A percentile compares a stretch with the other conserved stretches of the same genome.
phyloP scores from a whole-genome alignment of 306 rosid genomes.

The Fagus crenata region DNA sequence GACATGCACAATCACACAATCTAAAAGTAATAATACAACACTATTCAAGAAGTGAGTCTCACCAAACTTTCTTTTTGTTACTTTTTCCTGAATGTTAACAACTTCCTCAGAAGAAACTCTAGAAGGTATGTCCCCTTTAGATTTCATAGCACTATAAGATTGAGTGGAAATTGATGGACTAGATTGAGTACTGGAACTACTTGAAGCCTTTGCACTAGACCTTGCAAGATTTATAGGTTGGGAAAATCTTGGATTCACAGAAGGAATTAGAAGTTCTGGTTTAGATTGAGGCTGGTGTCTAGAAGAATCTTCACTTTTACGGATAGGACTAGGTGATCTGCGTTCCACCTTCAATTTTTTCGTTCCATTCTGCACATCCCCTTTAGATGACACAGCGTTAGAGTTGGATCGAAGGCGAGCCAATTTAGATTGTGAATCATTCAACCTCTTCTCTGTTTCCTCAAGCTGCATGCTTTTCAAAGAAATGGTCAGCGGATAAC shows the following conservation, averaged over 20 bases:
- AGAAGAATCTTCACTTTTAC: constrained; percentile 37
- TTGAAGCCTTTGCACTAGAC: constrained; percentile 41
- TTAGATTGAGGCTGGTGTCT: constrained; percentile 44
- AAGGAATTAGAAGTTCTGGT: constrained; percentile 72
- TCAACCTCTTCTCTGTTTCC: constrained; percentile 69
- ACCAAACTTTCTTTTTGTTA: constrained; percentile 80
- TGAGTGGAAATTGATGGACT: constrained; percentile 38
- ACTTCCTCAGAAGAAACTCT: constrained; percentile 46
- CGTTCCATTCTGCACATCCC: constrained; percentile 24
- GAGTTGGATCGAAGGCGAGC: constrained; percentile 67
- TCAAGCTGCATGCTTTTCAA: constrained; percentile 59
- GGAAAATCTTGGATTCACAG: constrained; percentile 51
- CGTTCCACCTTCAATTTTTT: constrained; percentile 57
- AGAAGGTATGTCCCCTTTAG: constrained; percentile 43
- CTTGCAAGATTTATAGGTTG: constrained; percentile 36
- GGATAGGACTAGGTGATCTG: constrained; percentile 54
- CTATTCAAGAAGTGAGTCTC: constrained; percentile 28
- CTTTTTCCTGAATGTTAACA: constrained; percentile 53
- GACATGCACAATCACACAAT: neutral
- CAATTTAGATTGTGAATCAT: constrained; percentile 64
- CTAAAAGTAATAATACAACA: constrained; percentile 7
- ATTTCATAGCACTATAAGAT: constrained; percentile 34
- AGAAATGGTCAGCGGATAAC: constrained; percentile 26
- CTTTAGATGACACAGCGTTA: constrained; percentile 33
- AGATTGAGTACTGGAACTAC: constrained; percentile 39